Percentiles rank a stretch among this genome's conserved stretches.
Evolutionary conservation across 257 asterid genomes (phyloP).

Genomic region (Verbascum thapsus): DNA sequence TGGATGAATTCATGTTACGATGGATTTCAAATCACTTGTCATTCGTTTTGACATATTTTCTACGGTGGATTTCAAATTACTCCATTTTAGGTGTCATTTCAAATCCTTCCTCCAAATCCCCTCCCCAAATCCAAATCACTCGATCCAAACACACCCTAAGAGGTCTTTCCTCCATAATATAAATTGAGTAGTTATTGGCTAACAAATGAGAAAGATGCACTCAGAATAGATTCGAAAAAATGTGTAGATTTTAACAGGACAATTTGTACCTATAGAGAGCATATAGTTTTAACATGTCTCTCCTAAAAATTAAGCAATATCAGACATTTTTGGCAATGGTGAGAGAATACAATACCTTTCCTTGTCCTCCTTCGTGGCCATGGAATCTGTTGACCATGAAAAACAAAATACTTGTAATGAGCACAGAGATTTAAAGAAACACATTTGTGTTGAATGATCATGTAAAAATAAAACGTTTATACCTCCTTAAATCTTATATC

Average conservation of each 20-base stretch:
- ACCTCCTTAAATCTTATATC: constrained; percentile 31
- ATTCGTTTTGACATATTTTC: too few species aligned
- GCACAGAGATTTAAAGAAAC: background rate
- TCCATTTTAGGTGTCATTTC: too few species aligned
- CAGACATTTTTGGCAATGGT: background rate
- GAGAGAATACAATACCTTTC: constrained; percentile 26
- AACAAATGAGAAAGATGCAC: background rate
- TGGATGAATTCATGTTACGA: too few species aligned
- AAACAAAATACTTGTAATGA: background rate
- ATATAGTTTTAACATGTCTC: constrained; percentile 1
- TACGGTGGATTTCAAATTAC: too few species aligned
- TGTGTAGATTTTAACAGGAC: constrained; percentile 7
- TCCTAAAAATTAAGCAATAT: background rate
- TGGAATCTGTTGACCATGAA: background rate
- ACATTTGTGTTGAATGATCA: background rate
- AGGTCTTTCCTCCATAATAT: background rate
- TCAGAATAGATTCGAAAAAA: background rate
- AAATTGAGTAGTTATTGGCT: background rate
- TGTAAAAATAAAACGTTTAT: constrained; percentile 5
- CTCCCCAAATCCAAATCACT: too few species aligned
- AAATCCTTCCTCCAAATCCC: too few species aligned
- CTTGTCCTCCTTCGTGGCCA: background rate
- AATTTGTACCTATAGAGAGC: background rate
- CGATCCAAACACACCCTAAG: too few species aligned
- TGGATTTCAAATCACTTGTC: too few species aligned